Percentiles rank a stretch among this genome's conserved stretches.
These are phyloP conservation scores for Metarhizium album DNA, from an alignment of 2,329 filamentous ascomycete species.

Conservation along the genomic window DNA sequence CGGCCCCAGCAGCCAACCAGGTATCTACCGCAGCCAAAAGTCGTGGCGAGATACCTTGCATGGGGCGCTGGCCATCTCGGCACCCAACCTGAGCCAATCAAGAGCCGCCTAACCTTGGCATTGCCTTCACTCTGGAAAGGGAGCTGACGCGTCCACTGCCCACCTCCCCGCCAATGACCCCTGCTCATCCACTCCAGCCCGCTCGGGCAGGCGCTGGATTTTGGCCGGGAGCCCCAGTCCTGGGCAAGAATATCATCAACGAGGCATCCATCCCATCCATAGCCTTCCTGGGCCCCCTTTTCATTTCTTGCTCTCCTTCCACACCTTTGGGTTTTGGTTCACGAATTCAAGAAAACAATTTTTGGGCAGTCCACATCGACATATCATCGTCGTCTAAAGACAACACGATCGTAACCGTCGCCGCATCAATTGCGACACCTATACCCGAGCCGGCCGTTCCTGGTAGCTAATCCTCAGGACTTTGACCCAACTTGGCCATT, in stretches of 20 bases:
- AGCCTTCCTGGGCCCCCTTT: constrained; percentile 20
- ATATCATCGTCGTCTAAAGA: background rate
- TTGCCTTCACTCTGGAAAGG: constrained; percentile 3
- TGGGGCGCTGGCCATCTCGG: background rate
- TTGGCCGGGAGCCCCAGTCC: constrained; percentile 6
- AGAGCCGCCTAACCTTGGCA: background rate
- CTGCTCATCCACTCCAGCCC: constrained; percentile 9
- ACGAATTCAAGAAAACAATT: no score
- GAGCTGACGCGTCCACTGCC: constrained; percentile 20
- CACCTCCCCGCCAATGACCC: constrained; percentile 9
- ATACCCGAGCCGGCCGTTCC: background rate
- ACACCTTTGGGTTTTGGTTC: background rate
- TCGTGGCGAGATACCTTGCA: background rate
- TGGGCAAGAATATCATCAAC: constrained; percentile 7
- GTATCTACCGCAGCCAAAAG: background rate
- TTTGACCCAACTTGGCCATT: background rate
- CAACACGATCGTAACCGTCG: background rate
- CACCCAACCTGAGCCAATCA: background rate
- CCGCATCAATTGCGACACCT: background rate
- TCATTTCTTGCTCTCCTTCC: constrained; percentile 8
- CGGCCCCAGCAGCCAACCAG: constrained; percentile 1
- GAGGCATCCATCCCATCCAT: constrained; percentile 24
- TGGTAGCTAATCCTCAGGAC: constrained; percentile 3
- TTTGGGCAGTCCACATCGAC: background rate
- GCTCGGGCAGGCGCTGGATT: background rate